Base-by-base conservation (phyloP, 2,329 filamentous ascomycete genomes). In the Drechslera avenae region DNA sequence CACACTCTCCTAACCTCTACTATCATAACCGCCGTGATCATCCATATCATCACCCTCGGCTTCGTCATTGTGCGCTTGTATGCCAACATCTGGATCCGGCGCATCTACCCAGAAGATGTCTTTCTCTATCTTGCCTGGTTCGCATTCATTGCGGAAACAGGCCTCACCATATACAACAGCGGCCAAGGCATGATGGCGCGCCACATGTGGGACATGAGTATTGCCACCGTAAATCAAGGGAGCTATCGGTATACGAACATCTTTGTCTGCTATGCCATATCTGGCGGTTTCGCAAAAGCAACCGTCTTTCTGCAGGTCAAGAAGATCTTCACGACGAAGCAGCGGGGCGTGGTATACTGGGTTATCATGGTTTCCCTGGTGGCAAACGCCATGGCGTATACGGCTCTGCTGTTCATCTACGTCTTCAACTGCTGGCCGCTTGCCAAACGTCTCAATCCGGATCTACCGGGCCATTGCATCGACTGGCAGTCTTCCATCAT, bases 371-470 rank as follows among this genome's bases (percentile, higher is more conserved):
- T 28, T 4, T 54, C 34, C 2, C 23, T 57, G 19, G 32, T 43
- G 17, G 39, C 39, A 4, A 57, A 57, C 23, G 47, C 37, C 6
- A 4, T 59, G 8, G 30, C 40, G 1, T 59, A 59, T 26, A 61
- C 49, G 1, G 32, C 18, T 3, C 28, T 59, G 4, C 30, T 57
- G 3, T 55, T 61, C 37, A 12, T 58, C 1, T 59, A 57, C 19
- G 26, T 57, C 4, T 61, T 57, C 17, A 52, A 39, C 9, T 59
- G 55, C 35, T 52, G 32, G 44, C 52, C 58, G 5, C 34, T 49
- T n/a, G 48, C 49, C 23, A 54, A 46, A 17, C 48, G 53, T 10
- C 46, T 31, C 31, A 34, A 57, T 30, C 45, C 44, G 2, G 46
- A n/a, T 30, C 21, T 54, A 2, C 16, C 31, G 8, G 54, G 57